These are phyloP conservation scores for Metschnikowia chrysomelidarum DNA, from an alignment of 805 yeast genomes.

Conservation along the genomic window DNA sequence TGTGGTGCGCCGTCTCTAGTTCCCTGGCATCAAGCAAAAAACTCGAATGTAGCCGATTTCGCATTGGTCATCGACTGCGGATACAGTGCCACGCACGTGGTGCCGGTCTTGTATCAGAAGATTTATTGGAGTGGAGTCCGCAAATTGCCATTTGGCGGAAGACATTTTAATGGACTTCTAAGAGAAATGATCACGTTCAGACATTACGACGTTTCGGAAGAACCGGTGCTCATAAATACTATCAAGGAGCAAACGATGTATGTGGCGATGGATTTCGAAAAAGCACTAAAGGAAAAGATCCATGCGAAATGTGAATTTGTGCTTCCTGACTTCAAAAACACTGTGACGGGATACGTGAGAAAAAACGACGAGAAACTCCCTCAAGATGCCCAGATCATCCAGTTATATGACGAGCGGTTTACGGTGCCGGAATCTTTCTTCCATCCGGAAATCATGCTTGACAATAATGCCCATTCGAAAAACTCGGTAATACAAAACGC, in stretches of 20 bases:
- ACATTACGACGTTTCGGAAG: constrained; percentile 92
- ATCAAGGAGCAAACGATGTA: constrained; percentile 79
- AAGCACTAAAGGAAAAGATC: constrained; percentile 39
- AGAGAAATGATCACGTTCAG: constrained; percentile 85
- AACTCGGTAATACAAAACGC: constrained; percentile 34
- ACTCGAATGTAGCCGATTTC: constrained; percentile 46
- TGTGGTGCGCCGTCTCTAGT: constrained; percentile 59
- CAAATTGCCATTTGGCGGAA: constrained; percentile 84
- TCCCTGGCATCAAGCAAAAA: constrained; percentile 58
- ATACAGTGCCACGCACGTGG: constrained; percentile 79
- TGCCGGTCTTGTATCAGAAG: constrained; percentile 79
- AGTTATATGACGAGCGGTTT: constrained; percentile 81
- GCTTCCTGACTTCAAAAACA: constrained; percentile 83
- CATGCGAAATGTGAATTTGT: constrained; percentile 62
- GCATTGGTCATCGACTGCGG: constrained; percentile 86
- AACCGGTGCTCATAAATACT: constrained; percentile 76
- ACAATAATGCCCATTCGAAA: constrained; percentile 29
- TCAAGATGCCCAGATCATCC: constrained; percentile 61
- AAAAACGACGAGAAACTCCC: constrained; percentile 30
- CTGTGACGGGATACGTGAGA: constrained; percentile 68
- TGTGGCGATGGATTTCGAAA: constrained; percentile 58
- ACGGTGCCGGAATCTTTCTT: constrained; percentile 82
- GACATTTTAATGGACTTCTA: constrained; percentile 74
- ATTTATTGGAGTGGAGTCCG: constrained; percentile 75
- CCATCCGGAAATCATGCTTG: constrained; percentile 69